These are phyloP conservation scores for Sporothrix variecibatus DNA, from an alignment of 2,329 filamentous ascomycete genomes.

Conservation along the genomic window DNA sequence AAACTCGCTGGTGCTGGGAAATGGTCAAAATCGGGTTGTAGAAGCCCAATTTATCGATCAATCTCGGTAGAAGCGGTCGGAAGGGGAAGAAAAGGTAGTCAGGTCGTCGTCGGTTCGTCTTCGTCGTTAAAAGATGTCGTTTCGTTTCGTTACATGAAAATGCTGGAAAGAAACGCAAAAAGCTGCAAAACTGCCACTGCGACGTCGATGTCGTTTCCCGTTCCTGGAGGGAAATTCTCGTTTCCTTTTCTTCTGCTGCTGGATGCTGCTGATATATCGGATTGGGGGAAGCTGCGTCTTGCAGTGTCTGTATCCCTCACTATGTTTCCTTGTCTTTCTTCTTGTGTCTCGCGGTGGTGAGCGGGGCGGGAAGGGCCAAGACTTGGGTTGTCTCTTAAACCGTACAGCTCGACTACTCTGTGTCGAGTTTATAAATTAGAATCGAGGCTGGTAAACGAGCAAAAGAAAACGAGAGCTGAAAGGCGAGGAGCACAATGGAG, in stretches of 20 bases:
- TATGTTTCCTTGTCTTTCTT: background rate
- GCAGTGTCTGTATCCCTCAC: background rate
- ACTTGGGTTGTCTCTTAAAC: conserved; percentile 23
- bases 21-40: background rate
- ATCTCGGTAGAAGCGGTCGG: background rate
- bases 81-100: background rate
- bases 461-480: conserved; percentile 1
- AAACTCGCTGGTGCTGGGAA: background rate
- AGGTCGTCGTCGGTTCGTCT: conserved; percentile 24
- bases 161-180: conserved; percentile 17
- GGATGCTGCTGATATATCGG: conserved; percentile 2
- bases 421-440: conserved; percentile 8
- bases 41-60: conserved; percentile 7
- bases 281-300: background rate
- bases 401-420: conserved; percentile 23
- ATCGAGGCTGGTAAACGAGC: background rate
- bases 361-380: conserved; percentile 18
- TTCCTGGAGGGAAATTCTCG: background rate
- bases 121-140: conserved; percentile 23
- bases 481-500: conserved; percentile 10
- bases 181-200: conserved; percentile 17
- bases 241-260: background rate
- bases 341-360: conserved; percentile 13
- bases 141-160: conserved; percentile 24
- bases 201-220: background rate